Conservation (phyloP, 2,329 filamentous ascomycete genomes). For the Aureobasidium sp. region DNA sequence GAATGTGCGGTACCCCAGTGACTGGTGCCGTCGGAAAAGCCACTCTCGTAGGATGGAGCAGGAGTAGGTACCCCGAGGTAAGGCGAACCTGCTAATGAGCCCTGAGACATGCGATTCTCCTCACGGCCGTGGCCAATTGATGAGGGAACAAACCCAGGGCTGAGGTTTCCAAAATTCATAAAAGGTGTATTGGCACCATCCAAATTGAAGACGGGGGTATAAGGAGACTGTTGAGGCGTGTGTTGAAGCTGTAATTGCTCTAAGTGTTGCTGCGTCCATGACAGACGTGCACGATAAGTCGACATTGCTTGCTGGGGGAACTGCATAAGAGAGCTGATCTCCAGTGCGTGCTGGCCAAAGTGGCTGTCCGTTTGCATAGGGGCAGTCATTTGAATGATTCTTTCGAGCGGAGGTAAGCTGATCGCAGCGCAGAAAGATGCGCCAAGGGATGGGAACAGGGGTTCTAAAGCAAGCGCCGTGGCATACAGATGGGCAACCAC, state of each 20-base stretch:
- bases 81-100: conserved; percentile 26
- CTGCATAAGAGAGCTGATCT: conserved; percentile 40
- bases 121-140: conserved; percentile 21
- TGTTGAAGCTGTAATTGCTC: conserved; percentile 28
- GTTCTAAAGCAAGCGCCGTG: conserved; percentile 77
- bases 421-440: conserved; percentile 67
- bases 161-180: conserved; percentile 38
- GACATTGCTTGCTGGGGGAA: conserved; percentile 39
- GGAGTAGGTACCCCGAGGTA: conserved; percentile 40
- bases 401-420: conserved; percentile 73
- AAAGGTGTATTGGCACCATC: conserved; percentile 32
- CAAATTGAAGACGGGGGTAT: conserved; percentile 31
- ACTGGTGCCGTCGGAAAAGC: conserved; percentile 27
- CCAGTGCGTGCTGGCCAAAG: conserved; percentile 36
- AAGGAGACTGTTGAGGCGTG: conserved; percentile 29
- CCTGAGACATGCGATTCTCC: conserved; percentile 23
- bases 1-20: conserved; percentile 29
- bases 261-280: conserved; percentile 34
- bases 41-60: conserved; percentile 18
- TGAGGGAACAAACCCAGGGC: conserved; percentile 45
- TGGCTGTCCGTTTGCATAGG: conserved; percentile 49
- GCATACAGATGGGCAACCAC: conserved; percentile 90
- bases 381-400: conserved; percentile 71
- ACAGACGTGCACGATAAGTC: conserved; percentile 35
- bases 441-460: conserved; percentile 84